phyloP scores from a whole-genome alignment of 2,329 filamentous ascomycete genomes.

The Westerdykella ornata region DNA sequence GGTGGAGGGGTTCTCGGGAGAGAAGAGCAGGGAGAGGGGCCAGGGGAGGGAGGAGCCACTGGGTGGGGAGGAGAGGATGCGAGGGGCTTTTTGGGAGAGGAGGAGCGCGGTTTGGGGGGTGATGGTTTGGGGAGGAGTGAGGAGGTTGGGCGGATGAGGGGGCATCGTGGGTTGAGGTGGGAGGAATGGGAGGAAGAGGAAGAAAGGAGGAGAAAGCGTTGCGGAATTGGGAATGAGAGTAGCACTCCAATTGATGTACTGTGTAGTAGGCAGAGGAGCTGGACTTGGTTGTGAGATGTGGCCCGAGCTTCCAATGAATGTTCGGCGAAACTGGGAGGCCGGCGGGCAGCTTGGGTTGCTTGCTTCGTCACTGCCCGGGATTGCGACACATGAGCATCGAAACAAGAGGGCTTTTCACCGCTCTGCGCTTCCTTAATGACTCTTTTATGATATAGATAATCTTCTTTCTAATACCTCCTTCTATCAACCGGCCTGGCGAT shows the following conservation, averaged over 20 bases:
- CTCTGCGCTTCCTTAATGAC: too few relatives aligned
- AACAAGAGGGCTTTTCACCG: too few relatives aligned
- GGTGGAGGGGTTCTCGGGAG: constrained; percentile 65
- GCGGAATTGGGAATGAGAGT: not conserved
- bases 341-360: constrained; percentile 10
- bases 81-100: constrained; percentile 45
- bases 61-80: constrained; percentile 34
- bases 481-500: constrained; percentile 22
- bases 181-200: not conserved
- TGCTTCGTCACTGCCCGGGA: not conserved
- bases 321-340: constrained; percentile 16
- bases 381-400: not conserved
- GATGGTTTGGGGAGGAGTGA: constrained; percentile 37
- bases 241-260: too few relatives aligned
- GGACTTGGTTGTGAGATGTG: constrained; percentile 6
- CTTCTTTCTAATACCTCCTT: constrained; percentile 1
- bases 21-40: constrained; percentile 47
- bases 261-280: not conserved
- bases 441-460: not conserved
- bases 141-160: constrained; percentile 24
- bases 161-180: constrained; percentile 17
- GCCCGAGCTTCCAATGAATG: constrained; percentile 6
- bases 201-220: too few relatives aligned
- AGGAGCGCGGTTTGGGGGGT: constrained; percentile 38
- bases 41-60: constrained; percentile 41